phyloP scores from a whole-genome alignment of 345 rosid species.

The Pistacia integerrima region DNA sequence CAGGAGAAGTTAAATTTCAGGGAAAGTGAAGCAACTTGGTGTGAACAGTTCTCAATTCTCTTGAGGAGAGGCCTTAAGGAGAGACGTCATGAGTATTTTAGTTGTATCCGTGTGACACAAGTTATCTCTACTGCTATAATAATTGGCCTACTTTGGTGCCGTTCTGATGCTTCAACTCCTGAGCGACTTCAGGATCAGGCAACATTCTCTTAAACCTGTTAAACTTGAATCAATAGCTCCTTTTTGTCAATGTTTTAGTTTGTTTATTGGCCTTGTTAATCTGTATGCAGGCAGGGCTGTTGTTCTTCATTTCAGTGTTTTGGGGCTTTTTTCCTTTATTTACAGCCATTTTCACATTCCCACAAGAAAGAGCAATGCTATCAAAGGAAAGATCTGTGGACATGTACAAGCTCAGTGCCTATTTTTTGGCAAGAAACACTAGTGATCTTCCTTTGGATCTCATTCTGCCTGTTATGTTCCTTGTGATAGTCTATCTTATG shows the following conservation, averaged over 20 bases:
- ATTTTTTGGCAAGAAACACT: constrained; percentile 28
- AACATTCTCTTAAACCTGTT: not conserved
- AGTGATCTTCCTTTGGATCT: constrained; percentile 41
- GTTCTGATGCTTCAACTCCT: constrained; percentile 32
- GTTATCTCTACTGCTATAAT: constrained; percentile 30
- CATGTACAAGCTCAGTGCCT: constrained; percentile 42
- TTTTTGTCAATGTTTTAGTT: not conserved
- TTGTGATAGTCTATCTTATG: constrained; percentile 33
- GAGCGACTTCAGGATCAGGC: constrained; percentile 40
- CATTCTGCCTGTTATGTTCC: constrained; percentile 26
- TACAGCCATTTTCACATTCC: constrained; percentile 37
- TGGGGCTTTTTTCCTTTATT: constrained; percentile 41
- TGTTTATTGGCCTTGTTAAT: not conserved
- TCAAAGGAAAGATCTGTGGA: constrained; percentile 37
- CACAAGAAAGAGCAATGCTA: constrained; percentile 41
- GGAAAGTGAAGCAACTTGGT: constrained; percentile 30
- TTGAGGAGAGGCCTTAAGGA: constrained; percentile 28
- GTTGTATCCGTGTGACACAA: constrained; percentile 28
- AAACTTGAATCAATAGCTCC: not conserved
- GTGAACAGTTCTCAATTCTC: constrained; percentile 36
- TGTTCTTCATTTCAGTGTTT: constrained; percentile 42
- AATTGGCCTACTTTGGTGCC: constrained; percentile 33
- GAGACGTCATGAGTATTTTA: constrained; percentile 35
- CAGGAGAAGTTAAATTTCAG: not conserved
- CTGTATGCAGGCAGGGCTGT: constrained; percentile 32